A percentile compares a stretch with the other conserved stretches of the same genome.
These are phyloP conservation scores for Talaromyces sp. DNA, from an alignment of 2,329 filamentous ascomycete genomes.

Conservation along the genomic window DNA sequence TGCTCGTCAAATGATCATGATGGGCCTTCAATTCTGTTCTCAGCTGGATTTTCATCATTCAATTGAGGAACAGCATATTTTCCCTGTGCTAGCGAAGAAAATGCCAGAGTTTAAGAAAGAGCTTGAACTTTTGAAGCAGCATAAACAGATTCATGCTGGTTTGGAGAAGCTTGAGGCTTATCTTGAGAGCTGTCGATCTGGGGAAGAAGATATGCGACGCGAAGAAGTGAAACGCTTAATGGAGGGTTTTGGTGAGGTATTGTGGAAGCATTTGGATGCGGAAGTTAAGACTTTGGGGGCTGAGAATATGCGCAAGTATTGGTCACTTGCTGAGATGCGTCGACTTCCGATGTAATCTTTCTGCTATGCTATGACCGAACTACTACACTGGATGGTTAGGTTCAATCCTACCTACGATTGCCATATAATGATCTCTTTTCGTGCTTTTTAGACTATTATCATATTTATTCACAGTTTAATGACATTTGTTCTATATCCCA, in stretches of 20 bases:
- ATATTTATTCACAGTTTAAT: no score
- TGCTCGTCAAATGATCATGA: slow-evolving; percentile 67
- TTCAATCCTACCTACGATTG: no score
- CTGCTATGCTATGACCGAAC: no score
- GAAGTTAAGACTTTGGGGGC: slow-evolving; percentile 78
- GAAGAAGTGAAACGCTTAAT: slow-evolving; percentile 68
- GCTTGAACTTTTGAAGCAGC: slow-evolving; percentile 72
- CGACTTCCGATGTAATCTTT: slow-evolving; percentile 68
- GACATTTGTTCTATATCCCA: no score
- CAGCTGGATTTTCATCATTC: slow-evolving; percentile 76
- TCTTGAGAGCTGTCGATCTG: slow-evolving; percentile 61
- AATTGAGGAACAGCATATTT: slow-evolving; percentile 82
- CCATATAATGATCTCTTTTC: no score
- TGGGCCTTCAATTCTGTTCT: slow-evolving; percentile 69
- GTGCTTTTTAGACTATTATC: no score
- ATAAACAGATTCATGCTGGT: slow-evolving; percentile 76
- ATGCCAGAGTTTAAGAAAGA: slow-evolving; percentile 76
- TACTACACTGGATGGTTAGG: no score
- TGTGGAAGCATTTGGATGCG: slow-evolving; percentile 82
- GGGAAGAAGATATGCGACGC: slow-evolving; percentile 63
- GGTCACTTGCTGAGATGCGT: slow-evolving; percentile 74
- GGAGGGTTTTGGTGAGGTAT: slow-evolving; percentile 75
- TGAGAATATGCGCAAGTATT: slow-evolving; percentile 86
- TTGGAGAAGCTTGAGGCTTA: slow-evolving; percentile 70
- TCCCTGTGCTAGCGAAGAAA: slow-evolving; percentile 72